Evolutionary conservation across 2,329 filamentous ascomycete species (phyloP), one percentile per base, ranked within the genome.

Genomic region (Claviceps sp.): DNA sequence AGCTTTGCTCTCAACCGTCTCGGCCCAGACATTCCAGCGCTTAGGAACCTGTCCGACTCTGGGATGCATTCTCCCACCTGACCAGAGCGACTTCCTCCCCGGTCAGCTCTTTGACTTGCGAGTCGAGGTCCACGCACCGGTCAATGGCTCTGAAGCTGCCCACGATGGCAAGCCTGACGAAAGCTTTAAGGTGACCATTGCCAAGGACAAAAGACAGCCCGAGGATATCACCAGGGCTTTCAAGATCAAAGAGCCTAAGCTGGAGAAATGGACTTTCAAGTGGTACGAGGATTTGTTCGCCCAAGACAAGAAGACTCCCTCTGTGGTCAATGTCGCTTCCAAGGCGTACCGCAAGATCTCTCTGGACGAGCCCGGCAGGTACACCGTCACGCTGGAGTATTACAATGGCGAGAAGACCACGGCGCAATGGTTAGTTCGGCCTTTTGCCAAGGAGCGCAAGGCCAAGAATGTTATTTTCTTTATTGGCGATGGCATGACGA

Each of bases 211-310:
- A 43, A 68, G 67, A 48, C 63, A 70, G 54, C 64, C 77, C 26
- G 69, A 78, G 62, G 69, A 74, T 52, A 79, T 82, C 42, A 72
- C 81, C 16, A 70, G 80, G 42, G 89, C 79, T 69, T 91, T 93
- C 70, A 72, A 74, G n/a, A 62, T 85, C 38, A 61, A 76, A 2
- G 86, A 91, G 64, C 84, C 87, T 20, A 68, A 79, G 64, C 70
- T 93, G 16, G 88, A 94, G 73, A 82, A 74, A 57, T 94, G 88
- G 88, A 78, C 82, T 58, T 93, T 93, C 64, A 76, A 75, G n/a
- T 93, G 85, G 85, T 91, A 79, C 62, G 88, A 91, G 71, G 85
- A 94, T 61, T 77, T 89, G 26, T 94, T 88, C 63, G 87, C 87
- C 30, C 71, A 82, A 62, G 87, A 90, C 60, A 81, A 80, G 3